Evolutionary conservation across 2,329 filamentous ascomycete species (phyloP).

Genomic region (Calcarisporium arbuscula): DNA sequence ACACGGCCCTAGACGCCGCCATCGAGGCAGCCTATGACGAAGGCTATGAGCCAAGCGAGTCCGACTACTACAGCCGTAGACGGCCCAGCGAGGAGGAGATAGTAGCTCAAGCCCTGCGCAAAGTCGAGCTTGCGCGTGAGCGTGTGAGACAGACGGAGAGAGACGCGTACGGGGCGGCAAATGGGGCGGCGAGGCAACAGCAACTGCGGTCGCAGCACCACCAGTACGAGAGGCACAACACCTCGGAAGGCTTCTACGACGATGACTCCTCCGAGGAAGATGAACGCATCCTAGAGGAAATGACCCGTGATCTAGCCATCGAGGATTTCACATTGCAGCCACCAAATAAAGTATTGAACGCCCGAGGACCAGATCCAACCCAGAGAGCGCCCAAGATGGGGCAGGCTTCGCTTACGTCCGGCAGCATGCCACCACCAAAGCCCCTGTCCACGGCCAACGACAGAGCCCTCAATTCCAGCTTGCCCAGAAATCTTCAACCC

Average conservation of each 20-base stretch:
- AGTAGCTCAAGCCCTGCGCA: slow-evolving; percentile 53
- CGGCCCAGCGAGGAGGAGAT: slow-evolving; percentile 35
- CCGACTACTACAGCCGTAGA: slow-evolving; percentile 31
- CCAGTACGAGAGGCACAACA: slow-evolving; percentile 9
- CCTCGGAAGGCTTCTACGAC: slow-evolving; percentile 54
- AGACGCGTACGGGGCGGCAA: slow-evolving; percentile 43
- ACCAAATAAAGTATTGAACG: no score
- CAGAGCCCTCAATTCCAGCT: no score
- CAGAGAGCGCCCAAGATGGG: no score
- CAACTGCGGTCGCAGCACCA: slow-evolving; percentile 25
- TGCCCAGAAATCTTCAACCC: slow-evolving; percentile 17
- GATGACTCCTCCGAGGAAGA: slow-evolving; percentile 63
- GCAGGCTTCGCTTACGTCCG: no score
- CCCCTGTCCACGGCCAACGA: no score
- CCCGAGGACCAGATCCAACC: slow-evolving; percentile 5
- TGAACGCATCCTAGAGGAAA: slow-evolving; percentile 76
- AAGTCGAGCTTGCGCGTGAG: slow-evolving; percentile 71
- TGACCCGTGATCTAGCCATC: slow-evolving; percentile 75
- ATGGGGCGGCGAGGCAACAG: slow-evolving; percentile 39
- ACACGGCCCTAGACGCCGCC: slow-evolving; percentile 87
- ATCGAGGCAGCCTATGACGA: slow-evolving; percentile 96
- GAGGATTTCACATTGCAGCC: slow-evolving; percentile 68
- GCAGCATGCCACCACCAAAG: no score
- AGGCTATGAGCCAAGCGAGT: slow-evolving; percentile 67
- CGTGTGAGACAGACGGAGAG: slow-evolving; percentile 66